Percentiles rank a stretch among this genome's conserved stretches.
Evolutionary conservation across 768 basidiomycete genomes (phyloP).

Genomic region (Phaffia australis): DNA sequence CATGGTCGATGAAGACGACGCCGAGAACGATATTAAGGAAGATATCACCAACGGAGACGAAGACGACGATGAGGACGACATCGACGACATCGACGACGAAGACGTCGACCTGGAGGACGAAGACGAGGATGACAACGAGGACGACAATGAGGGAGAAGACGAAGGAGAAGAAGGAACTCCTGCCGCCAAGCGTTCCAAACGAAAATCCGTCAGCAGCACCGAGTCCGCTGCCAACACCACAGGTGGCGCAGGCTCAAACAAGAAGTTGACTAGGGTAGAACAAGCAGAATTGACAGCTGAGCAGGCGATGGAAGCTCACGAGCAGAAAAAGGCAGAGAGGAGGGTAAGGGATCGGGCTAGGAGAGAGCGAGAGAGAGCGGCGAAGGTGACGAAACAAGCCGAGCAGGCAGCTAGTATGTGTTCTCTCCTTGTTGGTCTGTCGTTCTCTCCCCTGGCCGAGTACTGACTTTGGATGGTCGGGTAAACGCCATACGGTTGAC

Average conservation of each 20-base stretch:
- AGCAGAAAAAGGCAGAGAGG: conserved; percentile 18
- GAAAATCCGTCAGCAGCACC: too few species aligned
- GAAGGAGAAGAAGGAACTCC: too few species aligned
- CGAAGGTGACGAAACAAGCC: conserved; percentile 4
- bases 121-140: conserved; percentile 31
- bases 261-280: too few species aligned
- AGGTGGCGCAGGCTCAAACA: too few species aligned
- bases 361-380: conserved; percentile 15
- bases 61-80: conserved; percentile 34
- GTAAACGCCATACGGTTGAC: too few species aligned
- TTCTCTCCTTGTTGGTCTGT: too few species aligned
- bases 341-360: conserved; percentile 16
- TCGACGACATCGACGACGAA: conserved; percentile 34
- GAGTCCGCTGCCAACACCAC: too few species aligned
- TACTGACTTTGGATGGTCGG: too few species aligned
- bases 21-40: conserved; percentile 26
- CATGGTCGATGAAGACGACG: conserved; percentile 29
- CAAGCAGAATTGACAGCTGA: neutral
- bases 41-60: conserved; percentile 29
- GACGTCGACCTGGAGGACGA: conserved; percentile 31
- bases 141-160: conserved; percentile 28
- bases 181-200: too few species aligned
- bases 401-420: neutral
- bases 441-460: too few species aligned
- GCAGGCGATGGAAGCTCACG: conserved; percentile 11